A percentile compares a stretch with the other conserved stretches of the same genome.
Conservation (phyloP, 768 basidiomycete genomes). For the Pleurotus ostreatus region DNA sequence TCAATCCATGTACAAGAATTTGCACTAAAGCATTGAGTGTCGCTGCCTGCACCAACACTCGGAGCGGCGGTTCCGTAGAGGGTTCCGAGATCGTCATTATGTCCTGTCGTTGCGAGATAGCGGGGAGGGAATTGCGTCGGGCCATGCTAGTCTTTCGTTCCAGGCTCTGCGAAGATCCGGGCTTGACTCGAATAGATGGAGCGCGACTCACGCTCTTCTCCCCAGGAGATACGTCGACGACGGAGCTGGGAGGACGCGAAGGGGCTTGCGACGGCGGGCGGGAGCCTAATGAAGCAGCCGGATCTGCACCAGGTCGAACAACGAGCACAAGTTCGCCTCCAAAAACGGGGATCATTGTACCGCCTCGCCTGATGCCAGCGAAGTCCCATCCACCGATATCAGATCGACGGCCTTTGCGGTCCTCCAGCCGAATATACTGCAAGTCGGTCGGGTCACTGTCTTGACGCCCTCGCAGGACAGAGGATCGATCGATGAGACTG, state of each 20-base stretch:
- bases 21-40: conserved; percentile 72
- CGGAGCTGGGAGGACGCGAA: conserved; percentile 70
- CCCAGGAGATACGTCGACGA: conserved; percentile 33
- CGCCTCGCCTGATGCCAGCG: conserved; percentile 26
- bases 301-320: conserved; percentile 49
- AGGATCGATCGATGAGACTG: conserved; percentile 62
- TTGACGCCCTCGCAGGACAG: conserved; percentile 61
- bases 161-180: conserved; percentile 59
- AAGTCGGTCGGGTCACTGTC: conserved; percentile 63
- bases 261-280: conserved; percentile 56
- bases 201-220: conserved; percentile 50
- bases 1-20: conserved; percentile 73
- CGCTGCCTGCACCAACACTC: conserved; percentile 76
- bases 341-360: conserved; percentile 70
- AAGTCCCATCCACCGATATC: conserved; percentile 30
- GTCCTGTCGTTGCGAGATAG: conserved; percentile 59
- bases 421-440: conserved; percentile 32
- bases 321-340: conserved; percentile 72
- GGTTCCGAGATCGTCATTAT: conserved; percentile 52
- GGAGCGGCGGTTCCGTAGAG: conserved; percentile 65
- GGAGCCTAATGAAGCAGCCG: conserved; percentile 43
- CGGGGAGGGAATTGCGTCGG: conserved; percentile 75
- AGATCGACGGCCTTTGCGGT: conserved; percentile 25
- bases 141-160: conserved; percentile 78
- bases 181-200: conserved; percentile 77